Conservation (phyloP, 805 yeast genomes). For the Metschnikowia anglica region DNA sequence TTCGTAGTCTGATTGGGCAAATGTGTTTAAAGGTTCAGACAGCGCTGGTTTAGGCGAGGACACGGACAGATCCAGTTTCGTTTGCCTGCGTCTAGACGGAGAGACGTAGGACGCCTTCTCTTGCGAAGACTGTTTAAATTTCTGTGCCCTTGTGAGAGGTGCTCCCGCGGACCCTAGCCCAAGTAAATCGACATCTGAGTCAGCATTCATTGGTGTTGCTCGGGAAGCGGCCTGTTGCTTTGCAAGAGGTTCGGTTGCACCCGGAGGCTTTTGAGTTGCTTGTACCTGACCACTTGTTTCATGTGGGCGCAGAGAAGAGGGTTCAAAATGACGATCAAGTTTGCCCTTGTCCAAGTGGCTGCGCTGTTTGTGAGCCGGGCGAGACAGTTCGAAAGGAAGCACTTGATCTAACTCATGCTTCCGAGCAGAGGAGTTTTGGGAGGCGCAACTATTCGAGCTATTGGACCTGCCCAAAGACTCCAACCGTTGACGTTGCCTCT, state of each 20-base stretch:
- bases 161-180: slow-evolving; percentile 23
- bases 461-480: slow-evolving; percentile 4
- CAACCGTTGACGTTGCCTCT: slow-evolving; percentile 28
- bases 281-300: neutral
- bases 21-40: slow-evolving; percentile 32
- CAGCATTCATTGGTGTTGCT: neutral
- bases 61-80: neutral
- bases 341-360: neutral
- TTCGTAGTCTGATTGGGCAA: slow-evolving; percentile 44
- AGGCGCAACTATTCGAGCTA: neutral
- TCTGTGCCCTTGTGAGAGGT: slow-evolving; percentile 24
- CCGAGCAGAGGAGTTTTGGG: neutral
- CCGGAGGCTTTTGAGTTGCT: neutral
- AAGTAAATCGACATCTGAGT: slow-evolving; percentile 26
- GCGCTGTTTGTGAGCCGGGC: neutral
- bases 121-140: slow-evolving; percentile 23
- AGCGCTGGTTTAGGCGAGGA: slow-evolving; percentile 14
- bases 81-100: slow-evolving; percentile 24
- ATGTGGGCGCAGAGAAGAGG: neutral
- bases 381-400: neutral
- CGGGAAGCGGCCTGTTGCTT: neutral
- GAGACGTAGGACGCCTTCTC: slow-evolving; percentile 25
- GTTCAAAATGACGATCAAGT: neutral
- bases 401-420: neutral
- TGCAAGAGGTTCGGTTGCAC: neutral